Base-by-base conservation (phyloP, 331 rosid genomes). In the Quercus phellos region DNA sequence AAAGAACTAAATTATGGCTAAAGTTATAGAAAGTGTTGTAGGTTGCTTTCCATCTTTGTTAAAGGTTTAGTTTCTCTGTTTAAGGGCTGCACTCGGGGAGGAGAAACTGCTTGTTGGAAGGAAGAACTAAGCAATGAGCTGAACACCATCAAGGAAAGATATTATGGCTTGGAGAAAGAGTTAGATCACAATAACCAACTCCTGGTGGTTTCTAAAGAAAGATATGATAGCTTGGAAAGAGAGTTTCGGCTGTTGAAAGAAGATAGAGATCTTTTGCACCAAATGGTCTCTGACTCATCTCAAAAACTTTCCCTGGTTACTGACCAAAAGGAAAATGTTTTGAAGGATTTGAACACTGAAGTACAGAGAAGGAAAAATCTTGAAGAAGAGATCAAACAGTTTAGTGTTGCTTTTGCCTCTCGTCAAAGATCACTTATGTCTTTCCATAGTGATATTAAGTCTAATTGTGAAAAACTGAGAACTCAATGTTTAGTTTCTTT, bases 331-430 rank as follows among this genome's bases (percentile, higher is more conserved):
- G 90, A 92, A 81, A 86, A 82, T 84, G 88, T 78, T 42, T 66
- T 90, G 90, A 88, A 87, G 85, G 90, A 82, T 78, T 78, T 90
- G 82, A 84, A 82, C 73, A 35, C 55, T 27, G 94, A 94, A 86
- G 79, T 84, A 14, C 89, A 79, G 76, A 90, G 92, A 85, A 89
- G 98, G 79, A 91, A 85, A 86, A 89, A 86, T 75, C 81, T 94
- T 59, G 94, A 90, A 84, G 91, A 90, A 72, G 91, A 89, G 72
- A 76, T 94, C 74, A 90, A 86, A 78, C 90, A 86, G 78, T 90
- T 94, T 67, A 60, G 83, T 80, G 83, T 84, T 27, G 92, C 91
- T 77, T 92, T 94, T 81, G 88, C 90, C 29, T 60, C 51, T 74
- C 87, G 94, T 76, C 92, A 94, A 79, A 85, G 83, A 67, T 87